These are phyloP conservation scores for Saccharomycopsis schoenii DNA, from an alignment of 805 yeast genomes.

Conservation along the genomic window DNA sequence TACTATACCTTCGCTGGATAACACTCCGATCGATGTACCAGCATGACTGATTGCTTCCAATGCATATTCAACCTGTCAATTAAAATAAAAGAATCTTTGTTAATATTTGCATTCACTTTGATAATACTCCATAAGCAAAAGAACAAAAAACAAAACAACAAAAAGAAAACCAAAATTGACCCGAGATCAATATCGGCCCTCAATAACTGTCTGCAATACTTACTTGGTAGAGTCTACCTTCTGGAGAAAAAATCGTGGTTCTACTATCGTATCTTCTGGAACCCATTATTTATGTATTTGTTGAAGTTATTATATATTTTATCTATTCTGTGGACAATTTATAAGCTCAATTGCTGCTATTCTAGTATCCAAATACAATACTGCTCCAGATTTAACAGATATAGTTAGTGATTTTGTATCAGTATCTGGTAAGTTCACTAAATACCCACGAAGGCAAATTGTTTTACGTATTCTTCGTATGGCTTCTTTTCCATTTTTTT, in stretches of 20 bases:
- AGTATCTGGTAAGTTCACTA: background rate
- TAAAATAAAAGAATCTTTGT: background rate
- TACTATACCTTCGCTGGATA: constrained; percentile 76
- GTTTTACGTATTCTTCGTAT: background rate
- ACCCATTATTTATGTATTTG: constrained; percentile 31
- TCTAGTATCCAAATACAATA: background rate
- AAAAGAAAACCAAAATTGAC: too few species aligned
- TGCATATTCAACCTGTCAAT: constrained; percentile 76
- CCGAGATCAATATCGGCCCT: background rate
- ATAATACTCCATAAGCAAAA: background rate
- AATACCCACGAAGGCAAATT: background rate
- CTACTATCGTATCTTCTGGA: constrained; percentile 98
- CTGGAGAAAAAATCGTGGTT: constrained; percentile 98
- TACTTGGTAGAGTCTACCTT: constrained; percentile 92
- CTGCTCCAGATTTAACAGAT: background rate
- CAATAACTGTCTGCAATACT: constrained; percentile 19
- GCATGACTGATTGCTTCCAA: constrained; percentile 94
- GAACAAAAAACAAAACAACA: background rate
- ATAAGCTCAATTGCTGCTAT: background rate
- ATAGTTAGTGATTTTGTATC: background rate
- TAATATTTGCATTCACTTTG: background rate
- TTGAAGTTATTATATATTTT: background rate
- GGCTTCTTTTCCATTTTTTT: background rate
- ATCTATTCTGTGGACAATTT: background rate
- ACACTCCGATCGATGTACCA: constrained; percentile 94